Conservation (phyloP, 2,329 filamentous ascomycete genomes). For the Cercospora sesami region DNA sequence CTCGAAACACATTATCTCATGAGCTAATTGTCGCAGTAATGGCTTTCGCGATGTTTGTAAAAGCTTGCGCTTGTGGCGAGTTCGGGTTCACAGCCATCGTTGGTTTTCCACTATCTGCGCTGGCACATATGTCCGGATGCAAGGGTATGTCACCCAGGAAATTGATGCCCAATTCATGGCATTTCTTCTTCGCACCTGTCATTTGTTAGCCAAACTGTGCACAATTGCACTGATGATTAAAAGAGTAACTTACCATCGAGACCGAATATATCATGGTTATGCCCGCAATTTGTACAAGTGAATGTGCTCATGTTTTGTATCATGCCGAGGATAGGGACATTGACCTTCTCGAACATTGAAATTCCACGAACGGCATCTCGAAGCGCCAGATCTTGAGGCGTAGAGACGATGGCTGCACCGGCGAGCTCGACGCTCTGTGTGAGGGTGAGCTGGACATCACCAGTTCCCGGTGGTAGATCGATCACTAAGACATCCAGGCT, state of each 20-base stretch:
- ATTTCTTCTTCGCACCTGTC: slow-evolving; percentile 67
- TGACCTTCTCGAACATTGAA: slow-evolving; percentile 85
- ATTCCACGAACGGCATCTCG: slow-evolving; percentile 91
- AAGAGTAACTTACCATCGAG: slow-evolving; percentile 33
- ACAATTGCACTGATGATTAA: not conserved
- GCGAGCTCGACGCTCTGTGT: slow-evolving; percentile 88
- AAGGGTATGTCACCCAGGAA: slow-evolving; percentile 87
- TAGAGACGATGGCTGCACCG: slow-evolving; percentile 79
- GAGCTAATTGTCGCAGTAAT: slow-evolving; percentile 20
- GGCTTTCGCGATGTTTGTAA: slow-evolving; percentile 50
- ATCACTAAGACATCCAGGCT: slow-evolving; percentile 84
- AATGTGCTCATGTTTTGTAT: slow-evolving; percentile 92
- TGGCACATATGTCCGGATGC: slow-evolving; percentile 80
- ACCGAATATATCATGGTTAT: slow-evolving; percentile 42
- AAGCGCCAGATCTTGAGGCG: slow-evolving; percentile 87
- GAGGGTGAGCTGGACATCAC: slow-evolving; percentile 94
- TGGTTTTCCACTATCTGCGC: slow-evolving; percentile 82
- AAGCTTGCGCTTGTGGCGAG: slow-evolving; percentile 70
- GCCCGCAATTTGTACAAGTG: slow-evolving; percentile 63
- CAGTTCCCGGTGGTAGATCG: slow-evolving; percentile 90
- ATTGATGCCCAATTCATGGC: slow-evolving; percentile 69
- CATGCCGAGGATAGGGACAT: slow-evolving; percentile 78
- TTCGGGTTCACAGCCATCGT: slow-evolving; percentile 84
- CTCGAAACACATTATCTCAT: not conserved
- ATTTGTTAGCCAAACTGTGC: not conserved